Conservation (phyloP, 1,139 yeast genomes). For the Yamadazyma atmosphaerica region DNA sequence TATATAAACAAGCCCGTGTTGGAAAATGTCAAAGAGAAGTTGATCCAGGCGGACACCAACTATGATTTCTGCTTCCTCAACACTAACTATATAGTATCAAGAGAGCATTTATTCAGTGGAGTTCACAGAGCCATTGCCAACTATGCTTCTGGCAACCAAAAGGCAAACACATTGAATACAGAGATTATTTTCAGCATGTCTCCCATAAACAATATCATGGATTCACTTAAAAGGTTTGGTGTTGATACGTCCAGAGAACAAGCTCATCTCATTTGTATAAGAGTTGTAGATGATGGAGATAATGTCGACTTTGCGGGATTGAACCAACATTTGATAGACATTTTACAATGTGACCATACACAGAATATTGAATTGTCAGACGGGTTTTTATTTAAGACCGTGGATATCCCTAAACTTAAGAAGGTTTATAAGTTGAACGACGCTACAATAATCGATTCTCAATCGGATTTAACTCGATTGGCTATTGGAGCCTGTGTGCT, state of each 20-base stretch:
- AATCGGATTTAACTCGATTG: conserved; percentile 30
- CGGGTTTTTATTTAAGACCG: conserved; percentile 20
- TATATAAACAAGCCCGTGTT: conserved; percentile 22
- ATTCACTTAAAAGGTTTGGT: conserved; percentile 45
- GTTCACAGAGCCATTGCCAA: conserved; percentile 38
- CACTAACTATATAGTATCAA: conserved; percentile 36
- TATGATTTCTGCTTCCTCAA: conserved; percentile 45
- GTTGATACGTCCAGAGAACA: conserved; percentile 26
- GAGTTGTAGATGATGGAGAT: conserved; percentile 20
- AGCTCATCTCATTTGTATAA: conserved; percentile 29
- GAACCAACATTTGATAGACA: conserved; percentile 15
- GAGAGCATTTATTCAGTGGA: conserved; percentile 36
- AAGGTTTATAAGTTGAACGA: conserved; percentile 42
- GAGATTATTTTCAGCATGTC: conserved; percentile 44
- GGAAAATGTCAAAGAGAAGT: conserved; percentile 26
- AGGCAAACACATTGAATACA: conserved; percentile 43
- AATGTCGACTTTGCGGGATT: conserved; percentile 11
- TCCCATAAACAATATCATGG: conserved; percentile 45
- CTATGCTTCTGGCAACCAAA: conserved; percentile 25
- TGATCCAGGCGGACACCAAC: conserved; percentile 30
- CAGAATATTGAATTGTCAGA: conserved; percentile 24
- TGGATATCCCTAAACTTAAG: conserved; percentile 33
- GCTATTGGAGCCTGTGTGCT: conserved; percentile 42
- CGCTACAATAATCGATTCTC: conserved; percentile 21
- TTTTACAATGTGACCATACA: conserved; percentile 17